Conservation (phyloP, 345 rosid species). For the Gossypium turneri region DNA sequence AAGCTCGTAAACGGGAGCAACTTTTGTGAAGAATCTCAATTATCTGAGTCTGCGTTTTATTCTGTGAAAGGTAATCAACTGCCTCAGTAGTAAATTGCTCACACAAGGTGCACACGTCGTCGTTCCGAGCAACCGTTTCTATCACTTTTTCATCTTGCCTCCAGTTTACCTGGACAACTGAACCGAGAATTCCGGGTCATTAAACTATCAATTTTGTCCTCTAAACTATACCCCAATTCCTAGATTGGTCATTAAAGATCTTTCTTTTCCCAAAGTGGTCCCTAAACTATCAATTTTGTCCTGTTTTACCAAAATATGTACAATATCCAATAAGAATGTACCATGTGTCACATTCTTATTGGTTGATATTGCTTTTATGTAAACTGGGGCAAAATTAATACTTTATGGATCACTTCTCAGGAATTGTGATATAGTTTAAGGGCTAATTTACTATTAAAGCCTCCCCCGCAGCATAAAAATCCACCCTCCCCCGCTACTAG, state of each 20-base stretch:
- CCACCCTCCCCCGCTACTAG: background rate
- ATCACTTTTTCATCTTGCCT: slow-evolving; percentile 13
- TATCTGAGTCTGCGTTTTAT: slow-evolving; percentile 71
- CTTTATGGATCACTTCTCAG: too few species aligned
- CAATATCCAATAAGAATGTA: too few species aligned
- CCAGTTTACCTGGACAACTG: slow-evolving; percentile 32
- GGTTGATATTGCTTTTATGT: too few species aligned
- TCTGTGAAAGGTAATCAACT: slow-evolving; percentile 55
- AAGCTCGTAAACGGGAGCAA: slow-evolving; percentile 57
- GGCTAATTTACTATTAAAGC: too few species aligned
- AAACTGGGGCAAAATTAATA: too few species aligned
- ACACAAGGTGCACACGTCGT: slow-evolving; percentile 65
- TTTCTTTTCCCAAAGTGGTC: too few species aligned
- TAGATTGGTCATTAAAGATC: too few species aligned
- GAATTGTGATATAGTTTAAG: too few species aligned
- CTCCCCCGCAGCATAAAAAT: background rate
- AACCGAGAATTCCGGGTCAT: slow-evolving; percentile 16
- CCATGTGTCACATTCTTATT: too few species aligned
- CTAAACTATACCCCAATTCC: too few species aligned
- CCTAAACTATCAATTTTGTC: too few species aligned
- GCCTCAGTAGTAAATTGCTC: slow-evolving; percentile 70
- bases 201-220: background rate
- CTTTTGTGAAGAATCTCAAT: slow-evolving; percentile 50
- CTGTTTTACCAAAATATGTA: too few species aligned
- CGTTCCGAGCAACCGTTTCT: slow-evolving; percentile 33